Evolutionary conservation across 495 filamentous ascomycete genomes (phyloP), one percentile per base, ranked within the genome.

Genomic region (Aspergillus saccharolyticus): DNA sequence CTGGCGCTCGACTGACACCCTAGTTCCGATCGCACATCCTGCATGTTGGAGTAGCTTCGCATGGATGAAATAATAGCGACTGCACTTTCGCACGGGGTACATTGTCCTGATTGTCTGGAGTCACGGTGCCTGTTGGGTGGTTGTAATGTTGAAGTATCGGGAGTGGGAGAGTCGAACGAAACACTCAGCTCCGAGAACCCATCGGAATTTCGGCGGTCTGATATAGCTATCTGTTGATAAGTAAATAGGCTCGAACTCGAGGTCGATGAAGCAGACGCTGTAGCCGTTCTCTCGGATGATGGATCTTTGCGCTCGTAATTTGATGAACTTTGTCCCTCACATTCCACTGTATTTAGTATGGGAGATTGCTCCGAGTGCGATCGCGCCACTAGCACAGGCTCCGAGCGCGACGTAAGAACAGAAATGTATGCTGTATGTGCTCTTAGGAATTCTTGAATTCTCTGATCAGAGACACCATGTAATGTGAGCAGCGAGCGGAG

Each of bases 21-120:
- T 33, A 81, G 59, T 47, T 79, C 73, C 2, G 55, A 63, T 51
- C 73, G 68, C 16, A 78, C 46, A 20, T 72, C 66, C 42, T 74
- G 70, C 33, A 12, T 12, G 10, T 39, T 12, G 33, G 4, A 15
- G 33, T 39, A 39, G 33, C 33, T 39, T 5, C 33, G 33, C 33
- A 39, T 39, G 14, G 33, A 39, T 12, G 4, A 12, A 12, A 39
- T 39, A 12, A 39, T 39, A 2, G 6, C 33, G 33, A 12, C 33
- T 30, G 70, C 70, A 55, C 54, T 60, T 52, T 67, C 63, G 55
- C 70, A 72, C 8, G 60, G 53, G 15, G 60, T 63, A 44, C 42
- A 59, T 39, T 61, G 59, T 16, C 64, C 62, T 45, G 50, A 53
- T 30, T 30, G 25, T 30, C 25, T 30, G 25, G 25, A 30, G 7